A percentile compares a stretch with the other conserved stretches of the same genome.
phyloP scores from a whole-genome alignment of 1,284 basidiomycete genomes.

The Heterobasidion irregulare region DNA sequence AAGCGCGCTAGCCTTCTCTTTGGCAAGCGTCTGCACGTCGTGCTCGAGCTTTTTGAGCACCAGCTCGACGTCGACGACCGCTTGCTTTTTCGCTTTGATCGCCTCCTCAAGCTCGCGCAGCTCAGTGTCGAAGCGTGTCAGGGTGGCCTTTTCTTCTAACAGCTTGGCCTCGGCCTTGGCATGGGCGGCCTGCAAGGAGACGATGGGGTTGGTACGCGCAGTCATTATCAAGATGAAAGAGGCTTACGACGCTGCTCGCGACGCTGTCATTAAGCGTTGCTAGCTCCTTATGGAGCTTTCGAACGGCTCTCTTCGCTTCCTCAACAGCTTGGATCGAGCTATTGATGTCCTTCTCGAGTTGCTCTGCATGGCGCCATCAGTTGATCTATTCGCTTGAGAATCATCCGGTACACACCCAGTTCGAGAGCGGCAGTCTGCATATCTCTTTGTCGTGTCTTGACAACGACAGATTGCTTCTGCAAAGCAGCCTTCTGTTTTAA shows the following conservation, averaged over 20 bases:
- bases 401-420: conserved; percentile 48
- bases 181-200: conserved; percentile 37
- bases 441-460: conserved; percentile 88
- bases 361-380: conserved; percentile 41
- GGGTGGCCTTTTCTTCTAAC: conserved; percentile 76
- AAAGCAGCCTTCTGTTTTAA: conserved; percentile 74
- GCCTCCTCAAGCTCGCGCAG: conserved; percentile 75
- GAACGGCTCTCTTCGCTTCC: conserved; percentile 53
- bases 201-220: not conserved
- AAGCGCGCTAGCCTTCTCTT: conserved; percentile 41
- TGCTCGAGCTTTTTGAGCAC: conserved; percentile 54
- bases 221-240: not conserved
- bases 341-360: conserved; percentile 76
- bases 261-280: conserved; percentile 48
- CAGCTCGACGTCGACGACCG: conserved; percentile 67
- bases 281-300: conserved; percentile 59
- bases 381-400: not conserved
- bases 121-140: conserved; percentile 86
- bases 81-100: conserved; percentile 78
- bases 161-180: conserved; percentile 68
- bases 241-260: conserved; percentile 42
- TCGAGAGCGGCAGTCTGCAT: conserved; percentile 85
- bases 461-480: conserved; percentile 70
- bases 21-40: conserved; percentile 38
- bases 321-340: conserved; percentile 48